Conservation (phyloP, 305 asterid genomes). For the Solanum hybrid region DNA sequence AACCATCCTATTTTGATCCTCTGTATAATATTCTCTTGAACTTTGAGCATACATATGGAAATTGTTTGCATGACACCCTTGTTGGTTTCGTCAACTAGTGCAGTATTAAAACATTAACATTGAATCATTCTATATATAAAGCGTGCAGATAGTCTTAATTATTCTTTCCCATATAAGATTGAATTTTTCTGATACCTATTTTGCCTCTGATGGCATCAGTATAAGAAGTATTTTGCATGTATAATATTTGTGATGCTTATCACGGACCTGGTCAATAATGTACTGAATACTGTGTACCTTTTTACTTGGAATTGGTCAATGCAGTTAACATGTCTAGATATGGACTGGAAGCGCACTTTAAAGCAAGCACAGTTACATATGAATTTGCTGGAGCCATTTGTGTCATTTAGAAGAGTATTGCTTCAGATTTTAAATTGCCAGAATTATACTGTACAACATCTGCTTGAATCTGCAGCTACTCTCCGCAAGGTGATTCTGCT, state of each 20-base stretch:
- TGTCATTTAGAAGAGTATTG: conserved; percentile 83
- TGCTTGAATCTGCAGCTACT: conserved; percentile 76
- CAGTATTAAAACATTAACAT: not conserved
- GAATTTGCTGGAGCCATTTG: conserved; percentile 90
- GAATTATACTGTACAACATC: conserved; percentile 61
- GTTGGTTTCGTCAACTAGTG: not conserved
- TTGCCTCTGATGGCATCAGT: not conserved
- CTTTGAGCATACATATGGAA: not conserved
- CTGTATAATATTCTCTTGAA: not conserved
- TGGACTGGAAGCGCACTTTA: conserved; percentile 62
- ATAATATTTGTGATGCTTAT: not conserved
- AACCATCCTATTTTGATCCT: not conserved
- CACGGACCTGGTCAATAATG: not conserved
- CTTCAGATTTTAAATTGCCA: conserved; percentile 58
- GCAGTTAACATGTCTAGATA: conserved; percentile 62
- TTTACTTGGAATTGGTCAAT: conserved; percentile 16
- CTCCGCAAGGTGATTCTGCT: conserved; percentile 73
- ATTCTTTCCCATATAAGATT: not conserved
- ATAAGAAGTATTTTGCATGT: not conserved
- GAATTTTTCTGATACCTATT: not conserved
- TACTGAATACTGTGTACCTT: not conserved
- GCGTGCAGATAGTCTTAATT: not conserved
- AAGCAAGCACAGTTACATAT: conserved; percentile 77
- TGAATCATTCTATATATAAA: not conserved
- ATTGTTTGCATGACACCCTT: not conserved